A percentile compares a stretch with the other conserved stretches of the same genome.
phyloP scores from a whole-genome alignment of 495 filamentous ascomycete genomes.

The Podospora pseudocomata region DNA sequence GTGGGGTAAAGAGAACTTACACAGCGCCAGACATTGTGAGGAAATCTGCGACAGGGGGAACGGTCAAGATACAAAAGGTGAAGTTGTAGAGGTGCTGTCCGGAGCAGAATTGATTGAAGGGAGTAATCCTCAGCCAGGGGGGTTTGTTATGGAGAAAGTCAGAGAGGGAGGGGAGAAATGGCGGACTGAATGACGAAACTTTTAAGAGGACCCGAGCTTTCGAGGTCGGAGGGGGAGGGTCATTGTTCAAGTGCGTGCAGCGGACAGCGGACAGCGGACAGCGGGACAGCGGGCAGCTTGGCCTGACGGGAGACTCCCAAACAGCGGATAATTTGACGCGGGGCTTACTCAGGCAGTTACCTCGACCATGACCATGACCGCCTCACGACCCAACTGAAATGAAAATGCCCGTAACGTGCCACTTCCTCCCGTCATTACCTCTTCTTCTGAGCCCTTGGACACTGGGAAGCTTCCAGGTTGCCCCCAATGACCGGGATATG shows the following conservation, averaged over 20 bases:
- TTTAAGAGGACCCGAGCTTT: constrained; percentile 25
- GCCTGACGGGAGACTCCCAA: constrained; percentile 6
- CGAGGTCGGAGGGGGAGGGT: constrained; percentile 27
- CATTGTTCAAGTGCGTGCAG: constrained; percentile 16
- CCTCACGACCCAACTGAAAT: background rate
- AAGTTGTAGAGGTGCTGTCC: constrained; percentile 4
- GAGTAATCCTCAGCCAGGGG: constrained; percentile 14
- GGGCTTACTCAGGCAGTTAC: constrained; percentile 30
- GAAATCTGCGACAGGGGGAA: constrained; percentile 12
- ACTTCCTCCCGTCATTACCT: background rate
- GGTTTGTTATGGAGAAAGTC: constrained; percentile 26
- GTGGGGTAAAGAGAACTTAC: constrained; percentile 46
- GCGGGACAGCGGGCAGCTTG: constrained; percentile 1
- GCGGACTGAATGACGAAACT: constrained; percentile 32
- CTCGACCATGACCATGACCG: background rate
- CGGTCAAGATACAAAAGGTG: background rate
- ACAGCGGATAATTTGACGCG: constrained; percentile 28
- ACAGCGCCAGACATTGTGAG: constrained; percentile 51
- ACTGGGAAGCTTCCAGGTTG: background rate
- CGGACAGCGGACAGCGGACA: background rate
- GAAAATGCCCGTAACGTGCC: background rate
- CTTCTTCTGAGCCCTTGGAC: background rate
- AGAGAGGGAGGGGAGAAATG: constrained; percentile 19
- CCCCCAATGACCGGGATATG: constrained; percentile 1
- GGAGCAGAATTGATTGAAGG: constrained; percentile 17